These are phyloP conservation scores for Mycothermus thermophilus DNA, from an alignment of 495 filamentous ascomycete species.

Conservation along the genomic window DNA sequence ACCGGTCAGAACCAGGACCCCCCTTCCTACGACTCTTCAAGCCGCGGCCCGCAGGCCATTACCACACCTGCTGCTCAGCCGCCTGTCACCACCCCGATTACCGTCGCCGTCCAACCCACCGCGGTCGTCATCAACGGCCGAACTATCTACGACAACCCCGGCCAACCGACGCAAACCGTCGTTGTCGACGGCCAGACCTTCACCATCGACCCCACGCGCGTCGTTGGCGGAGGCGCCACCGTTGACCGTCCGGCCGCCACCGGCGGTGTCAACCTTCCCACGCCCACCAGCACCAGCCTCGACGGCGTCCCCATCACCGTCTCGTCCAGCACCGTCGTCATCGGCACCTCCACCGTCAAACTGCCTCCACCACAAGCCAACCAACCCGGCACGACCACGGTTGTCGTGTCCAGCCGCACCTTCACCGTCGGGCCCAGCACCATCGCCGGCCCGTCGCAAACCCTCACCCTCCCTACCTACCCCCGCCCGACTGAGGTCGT, in stretches of 20 bases:
- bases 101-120: conserved; percentile 26
- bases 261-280: conserved; percentile 14
- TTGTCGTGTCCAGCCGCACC: conserved; percentile 23
- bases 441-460: conserved; percentile 24
- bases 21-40: conserved; percentile 3
- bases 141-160: conserved; percentile 27
- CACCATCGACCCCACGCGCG: conserved; percentile 26
- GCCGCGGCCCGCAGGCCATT: conserved; percentile 1
- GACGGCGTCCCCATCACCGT: conserved; percentile 29
- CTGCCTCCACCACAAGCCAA: conserved; percentile 8
- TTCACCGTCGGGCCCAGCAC: conserved; percentile 34
- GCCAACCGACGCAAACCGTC: conserved; percentile 22
- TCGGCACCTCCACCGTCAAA: conserved; percentile 33
- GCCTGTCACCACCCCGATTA: conserved; percentile 16
- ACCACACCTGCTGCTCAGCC: conserved; percentile 2
- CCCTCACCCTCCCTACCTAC: conserved; percentile 20
- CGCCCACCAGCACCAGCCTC: conserved; percentile 24
- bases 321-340: conserved; percentile 27
- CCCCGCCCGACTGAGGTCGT: conserved; percentile 27
- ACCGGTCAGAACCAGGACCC: conserved; percentile 18
- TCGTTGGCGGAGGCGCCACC: conserved; percentile 28
- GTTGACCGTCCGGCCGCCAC: conserved; percentile 20
- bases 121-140: conserved; percentile 29
- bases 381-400: conserved; percentile 11
- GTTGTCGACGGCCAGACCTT: conserved; percentile 30